Percentiles rank a stretch among this genome's conserved stretches.
Conservation (phyloP, 148 eudicot genomes). For the Silene latifolia region DNA sequence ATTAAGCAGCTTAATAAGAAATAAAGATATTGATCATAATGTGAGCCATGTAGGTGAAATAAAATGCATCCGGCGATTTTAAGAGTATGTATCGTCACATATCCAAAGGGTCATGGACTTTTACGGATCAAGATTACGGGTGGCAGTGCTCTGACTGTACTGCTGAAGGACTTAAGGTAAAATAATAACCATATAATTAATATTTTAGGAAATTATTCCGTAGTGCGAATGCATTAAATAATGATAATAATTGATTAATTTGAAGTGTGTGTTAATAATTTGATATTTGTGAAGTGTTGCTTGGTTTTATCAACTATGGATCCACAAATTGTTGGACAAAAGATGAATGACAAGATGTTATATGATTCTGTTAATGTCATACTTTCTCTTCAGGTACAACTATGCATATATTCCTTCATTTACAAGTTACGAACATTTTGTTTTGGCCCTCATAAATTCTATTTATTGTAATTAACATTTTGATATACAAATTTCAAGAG, state of each 20-base stretch:
- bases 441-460: no score
- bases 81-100: slow-evolving; percentile 37
- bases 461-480: no score
- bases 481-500: slow-evolving; percentile 3
- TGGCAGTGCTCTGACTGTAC: slow-evolving; percentile 59
- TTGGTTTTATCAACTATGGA: slow-evolving; percentile 22
- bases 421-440: no score
- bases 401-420: not conserved
- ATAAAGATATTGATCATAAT: no score
- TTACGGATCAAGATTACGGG: slow-evolving; percentile 42
- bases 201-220: no score
- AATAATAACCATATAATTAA: not conserved
- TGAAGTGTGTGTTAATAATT: not conserved
- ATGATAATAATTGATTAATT: no score
- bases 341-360: slow-evolving; percentile 19
- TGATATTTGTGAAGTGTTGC: slow-evolving; percentile 21
- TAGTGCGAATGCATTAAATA: no score
- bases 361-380: slow-evolving; percentile 21
- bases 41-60: slow-evolving; percentile 23
- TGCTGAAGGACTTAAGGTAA: slow-evolving; percentile 45
- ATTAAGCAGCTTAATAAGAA: no score
- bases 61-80: slow-evolving; percentile 43
- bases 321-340: slow-evolving; percentile 23
- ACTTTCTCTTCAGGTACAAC: slow-evolving; percentile 27
- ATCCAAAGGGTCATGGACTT: slow-evolving; percentile 45